A percentile compares a stretch with the other conserved stretches of the same genome.
Conservation (phyloP, 78 protist species). For the Dictyostelium purpureum region DNA sequence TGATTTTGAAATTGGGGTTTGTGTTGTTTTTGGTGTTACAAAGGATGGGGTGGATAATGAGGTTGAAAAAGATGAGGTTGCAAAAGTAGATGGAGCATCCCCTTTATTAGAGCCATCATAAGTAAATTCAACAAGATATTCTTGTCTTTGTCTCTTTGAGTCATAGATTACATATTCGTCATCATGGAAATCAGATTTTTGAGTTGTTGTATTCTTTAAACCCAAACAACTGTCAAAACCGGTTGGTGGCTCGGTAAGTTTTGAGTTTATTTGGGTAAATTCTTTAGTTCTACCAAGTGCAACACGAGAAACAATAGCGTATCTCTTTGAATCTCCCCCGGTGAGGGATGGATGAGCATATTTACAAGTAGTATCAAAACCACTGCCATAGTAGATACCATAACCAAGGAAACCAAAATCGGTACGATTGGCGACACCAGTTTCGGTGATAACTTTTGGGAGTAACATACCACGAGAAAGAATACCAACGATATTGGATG, state of each 20-base stretch:
- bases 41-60: background rate
- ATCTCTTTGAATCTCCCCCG: background rate
- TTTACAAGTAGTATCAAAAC: slow-evolving; percentile 8
- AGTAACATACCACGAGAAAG: slow-evolving; percentile 81
- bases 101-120: background rate
- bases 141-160: slow-evolving; percentile 46
- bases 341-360: slow-evolving; percentile 43
- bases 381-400: slow-evolving; percentile 81
- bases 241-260: slow-evolving; percentile 55
- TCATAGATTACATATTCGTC: slow-evolving; percentile 78
- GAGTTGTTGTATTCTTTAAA: background rate
- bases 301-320: slow-evolving; percentile 29
- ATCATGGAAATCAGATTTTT: slow-evolving; percentile 54
- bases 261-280: slow-evolving; percentile 1
- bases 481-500: slow-evolving; percentile 74
- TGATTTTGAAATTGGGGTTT: background rate
- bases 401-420: slow-evolving; percentile 83
- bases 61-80: background rate
- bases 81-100: background rate
- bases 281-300: slow-evolving; percentile 28
- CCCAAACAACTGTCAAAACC: slow-evolving; percentile 76
- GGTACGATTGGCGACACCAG: slow-evolving; percentile 69
- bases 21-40: background rate
- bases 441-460: slow-evolving; percentile 53
- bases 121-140: slow-evolving; percentile 73